A percentile compares a stretch with the other conserved stretches of the same genome.
phyloP scores from a whole-genome alignment of 2,329 filamentous ascomycete genomes.

The Aspergillus fumigatus region DNA sequence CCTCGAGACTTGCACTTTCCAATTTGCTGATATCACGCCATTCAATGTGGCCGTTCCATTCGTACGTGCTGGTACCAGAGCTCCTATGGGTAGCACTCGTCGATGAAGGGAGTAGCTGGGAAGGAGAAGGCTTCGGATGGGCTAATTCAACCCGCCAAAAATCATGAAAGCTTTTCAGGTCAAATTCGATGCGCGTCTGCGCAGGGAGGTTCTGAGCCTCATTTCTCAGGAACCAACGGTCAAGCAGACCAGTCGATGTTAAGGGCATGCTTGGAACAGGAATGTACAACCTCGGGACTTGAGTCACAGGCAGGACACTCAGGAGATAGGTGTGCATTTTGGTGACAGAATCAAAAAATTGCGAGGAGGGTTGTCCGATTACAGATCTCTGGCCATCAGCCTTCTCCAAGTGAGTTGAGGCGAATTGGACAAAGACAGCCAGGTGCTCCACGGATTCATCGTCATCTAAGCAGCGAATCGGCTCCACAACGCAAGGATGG shows the following conservation, averaged over 20 bases:
- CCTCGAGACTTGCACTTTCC: constrained; percentile 14
- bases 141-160: constrained; percentile 17
- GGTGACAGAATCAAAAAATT: constrained; percentile 10
- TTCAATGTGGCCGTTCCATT: constrained; percentile 3
- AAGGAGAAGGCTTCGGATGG: constrained; percentile 4
- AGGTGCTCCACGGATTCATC: constrained; percentile 1
- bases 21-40: constrained; percentile 12
- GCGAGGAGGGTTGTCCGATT: constrained; percentile 10
- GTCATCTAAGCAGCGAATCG: constrained; percentile 4
- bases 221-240: constrained; percentile 19
- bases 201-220: constrained; percentile 12
- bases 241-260: constrained; percentile 29
- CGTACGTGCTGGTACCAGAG: constrained; percentile 6
- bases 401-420: background rate
- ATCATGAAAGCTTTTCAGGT: constrained; percentile 17
- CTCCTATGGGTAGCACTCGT: constrained; percentile 8
- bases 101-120: constrained; percentile 5
- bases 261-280: constrained; percentile 30
- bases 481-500: constrained; percentile 17
- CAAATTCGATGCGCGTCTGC: constrained; percentile 10
- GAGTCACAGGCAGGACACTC: constrained; percentile 24
- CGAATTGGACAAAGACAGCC: constrained; percentile 19
- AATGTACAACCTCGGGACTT: constrained; percentile 34
- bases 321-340: constrained; percentile 20
- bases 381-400: background rate